Evolutionary conservation across 495 filamentous ascomycete species (phyloP).

Genomic region (Penicillium malachiteum): DNA sequence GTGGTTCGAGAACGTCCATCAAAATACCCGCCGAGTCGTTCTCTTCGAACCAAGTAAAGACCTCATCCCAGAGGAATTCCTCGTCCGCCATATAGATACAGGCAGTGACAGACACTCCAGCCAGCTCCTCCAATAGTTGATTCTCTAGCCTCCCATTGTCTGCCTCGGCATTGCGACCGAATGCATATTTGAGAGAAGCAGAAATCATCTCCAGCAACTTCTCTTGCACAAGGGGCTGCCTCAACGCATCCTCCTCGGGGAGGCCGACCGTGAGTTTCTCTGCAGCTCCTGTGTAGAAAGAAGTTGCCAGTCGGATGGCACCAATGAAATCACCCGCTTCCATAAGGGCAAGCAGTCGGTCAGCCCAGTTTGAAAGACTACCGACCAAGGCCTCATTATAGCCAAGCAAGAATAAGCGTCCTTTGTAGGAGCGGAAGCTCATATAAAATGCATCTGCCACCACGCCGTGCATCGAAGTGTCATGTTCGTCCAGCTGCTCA

Average conservation of each 20-base stretch:
- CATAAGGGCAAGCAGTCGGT: conserved; percentile 92
- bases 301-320: conserved; percentile 85
- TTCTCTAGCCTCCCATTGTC: conserved; percentile 49
- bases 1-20: conserved; percentile 80
- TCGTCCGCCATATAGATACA: conserved; percentile 71
- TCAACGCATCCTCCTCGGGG: conserved; percentile 73
- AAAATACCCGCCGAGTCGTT: conserved; percentile 70
- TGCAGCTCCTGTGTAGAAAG: conserved; percentile 83
- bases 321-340: conserved; percentile 91
- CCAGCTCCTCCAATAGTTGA: conserved; percentile 70
- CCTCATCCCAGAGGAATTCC: conserved; percentile 87
- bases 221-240: conserved; percentile 82
- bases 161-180: conserved; percentile 58
- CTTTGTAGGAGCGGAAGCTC: conserved; percentile 95
- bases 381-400: conserved; percentile 88
- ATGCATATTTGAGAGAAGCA: conserved; percentile 88
- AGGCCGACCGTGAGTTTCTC: conserved; percentile 92
- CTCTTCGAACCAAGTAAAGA: conserved; percentile 87
- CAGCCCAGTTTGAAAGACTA: conserved; percentile 96
- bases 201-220: conserved; percentile 92
- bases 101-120: conserved; percentile 77
- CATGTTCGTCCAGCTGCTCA: conserved; percentile 84
- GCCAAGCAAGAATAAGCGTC: conserved; percentile 85
- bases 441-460: conserved; percentile 97
- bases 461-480: conserved; percentile 88